Evolutionary conservation across 2,329 filamentous ascomycete genomes (phyloP), one percentile per base, ranked within the genome.

Genomic region (Monilinia fructicola): DNA sequence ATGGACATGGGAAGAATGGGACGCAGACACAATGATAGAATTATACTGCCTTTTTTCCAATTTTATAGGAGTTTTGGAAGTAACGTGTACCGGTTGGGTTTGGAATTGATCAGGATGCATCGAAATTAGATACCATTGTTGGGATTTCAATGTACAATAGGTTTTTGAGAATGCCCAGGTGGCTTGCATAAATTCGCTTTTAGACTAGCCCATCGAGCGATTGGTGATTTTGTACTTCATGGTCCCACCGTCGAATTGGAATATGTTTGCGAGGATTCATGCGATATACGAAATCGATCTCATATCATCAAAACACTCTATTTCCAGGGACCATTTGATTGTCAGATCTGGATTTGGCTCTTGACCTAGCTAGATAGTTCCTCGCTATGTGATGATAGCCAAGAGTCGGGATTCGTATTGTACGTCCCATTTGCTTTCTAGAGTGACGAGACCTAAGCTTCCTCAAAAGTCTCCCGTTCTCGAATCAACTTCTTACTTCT

Each of bases 1-100:
- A 63, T n/a, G 42, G 59, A 23, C 42, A 26, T 54, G 64, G 56
- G 14, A 54, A 61, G 21, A 62, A 66, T 42, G 26, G 28, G 7
- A 62, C 55, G 9, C 55, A 38, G 38, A 35, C 38, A 16, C n/a
- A 46, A 9, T 21, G 3, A n/a, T 65, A 65, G 16, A 40, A 18
- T 28, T 63, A 35, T 54, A 35, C 14, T 38, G 23, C 14, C 14
- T 18, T 48, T 38, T 38, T 50, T 38, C 16, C 14, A 16, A 12
- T 38, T 2, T 6, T 28, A 38, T 60, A 50, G 44, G 58, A 60
- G 58, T 60, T 50, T 38, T 50, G 58, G 44, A 50, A 26, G n/a
- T 38, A 35, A 38, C 21, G 10, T 48, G 44, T 26, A 50, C n/a
- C 50, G 9, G n/a, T 28, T 60, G 44, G 28, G 28, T 26, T 26